phyloP scores from a whole-genome alignment of 495 filamentous ascomycete species.

The Daldinia loculata region DNA sequence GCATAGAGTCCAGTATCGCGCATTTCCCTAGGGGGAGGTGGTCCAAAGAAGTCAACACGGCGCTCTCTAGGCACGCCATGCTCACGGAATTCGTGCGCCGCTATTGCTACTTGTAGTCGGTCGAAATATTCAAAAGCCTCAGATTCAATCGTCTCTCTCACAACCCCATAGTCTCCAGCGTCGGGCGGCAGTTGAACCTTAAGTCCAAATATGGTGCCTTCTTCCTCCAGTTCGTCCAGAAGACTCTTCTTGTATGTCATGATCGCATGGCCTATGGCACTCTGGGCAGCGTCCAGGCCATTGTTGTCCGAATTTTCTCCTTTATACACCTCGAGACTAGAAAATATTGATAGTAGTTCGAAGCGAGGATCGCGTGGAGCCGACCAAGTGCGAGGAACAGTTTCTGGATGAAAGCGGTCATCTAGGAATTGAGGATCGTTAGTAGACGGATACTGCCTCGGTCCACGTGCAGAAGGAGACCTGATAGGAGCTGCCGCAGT shows the following conservation, averaged over 20 bases:
- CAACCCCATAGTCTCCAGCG: neutral
- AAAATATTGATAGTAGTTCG: neutral
- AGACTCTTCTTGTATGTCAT: neutral
- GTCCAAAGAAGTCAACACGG: neutral
- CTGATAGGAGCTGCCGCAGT: neutral
- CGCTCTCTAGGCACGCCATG: neutral
- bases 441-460: neutral
- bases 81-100: neutral
- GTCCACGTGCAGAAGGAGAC: neutral
- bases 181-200: neutral
- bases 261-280: neutral
- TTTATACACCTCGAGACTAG: neutral
- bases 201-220: conserved; percentile 1
- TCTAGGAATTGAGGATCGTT: too few species aligned
- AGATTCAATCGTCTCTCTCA: neutral
- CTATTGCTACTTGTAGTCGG: neutral
- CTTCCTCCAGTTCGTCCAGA: neutral
- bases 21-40: neutral
- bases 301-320: neutral
- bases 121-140: neutral
- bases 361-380: neutral
- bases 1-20: neutral
- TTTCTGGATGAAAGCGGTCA: neutral
- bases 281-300: neutral
- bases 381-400: neutral